Conservation (phyloP, 1,284 basidiomycete species). For the Apiotrichum akiyoshidainum region DNA sequence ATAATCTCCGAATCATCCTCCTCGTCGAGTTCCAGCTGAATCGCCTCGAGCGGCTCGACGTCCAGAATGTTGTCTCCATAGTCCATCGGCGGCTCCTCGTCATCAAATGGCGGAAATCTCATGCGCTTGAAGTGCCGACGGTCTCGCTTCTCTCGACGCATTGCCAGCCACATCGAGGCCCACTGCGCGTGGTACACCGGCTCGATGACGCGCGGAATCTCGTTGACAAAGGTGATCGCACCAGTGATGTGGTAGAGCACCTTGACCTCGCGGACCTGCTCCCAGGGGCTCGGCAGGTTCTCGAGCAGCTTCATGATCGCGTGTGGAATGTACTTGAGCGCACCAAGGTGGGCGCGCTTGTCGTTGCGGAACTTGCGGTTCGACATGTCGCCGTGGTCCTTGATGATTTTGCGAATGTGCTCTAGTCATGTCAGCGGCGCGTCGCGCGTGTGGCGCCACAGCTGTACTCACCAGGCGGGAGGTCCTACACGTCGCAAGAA, state of each 20-base stretch:
- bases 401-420: slow-evolving; percentile 95
- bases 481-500: slow-evolving; percentile 25
- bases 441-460: background rate
- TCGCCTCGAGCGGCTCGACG: slow-evolving; percentile 95
- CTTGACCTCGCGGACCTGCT: slow-evolving; percentile 96
- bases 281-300: slow-evolving; percentile 99
- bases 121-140: slow-evolving; percentile 99
- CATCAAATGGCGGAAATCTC: slow-evolving; percentile 99
- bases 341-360: slow-evolving; percentile 97
- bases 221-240: slow-evolving; percentile 99
- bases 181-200: slow-evolving; percentile 99
- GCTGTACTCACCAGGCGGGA: slow-evolving; percentile 40
- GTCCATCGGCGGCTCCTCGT: slow-evolving; percentile 96
- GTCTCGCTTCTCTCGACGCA: slow-evolving; percentile 98
- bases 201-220: slow-evolving; percentile 93
- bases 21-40: slow-evolving; percentile 91
- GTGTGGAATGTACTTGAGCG: slow-evolving; percentile 98
- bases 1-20: slow-evolving; percentile 92
- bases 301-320: slow-evolving; percentile 99
- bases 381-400: slow-evolving; percentile 96
- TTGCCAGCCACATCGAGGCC: slow-evolving; percentile 99
- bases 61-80: slow-evolving; percentile 98
- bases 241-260: slow-evolving; percentile 99
- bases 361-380: slow-evolving; percentile 96
- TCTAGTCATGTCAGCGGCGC: slow-evolving; percentile 55